These are phyloP conservation scores for Aspergillus hortae DNA, from an alignment of 2,329 filamentous ascomycete species.

Conservation along the genomic window DNA sequence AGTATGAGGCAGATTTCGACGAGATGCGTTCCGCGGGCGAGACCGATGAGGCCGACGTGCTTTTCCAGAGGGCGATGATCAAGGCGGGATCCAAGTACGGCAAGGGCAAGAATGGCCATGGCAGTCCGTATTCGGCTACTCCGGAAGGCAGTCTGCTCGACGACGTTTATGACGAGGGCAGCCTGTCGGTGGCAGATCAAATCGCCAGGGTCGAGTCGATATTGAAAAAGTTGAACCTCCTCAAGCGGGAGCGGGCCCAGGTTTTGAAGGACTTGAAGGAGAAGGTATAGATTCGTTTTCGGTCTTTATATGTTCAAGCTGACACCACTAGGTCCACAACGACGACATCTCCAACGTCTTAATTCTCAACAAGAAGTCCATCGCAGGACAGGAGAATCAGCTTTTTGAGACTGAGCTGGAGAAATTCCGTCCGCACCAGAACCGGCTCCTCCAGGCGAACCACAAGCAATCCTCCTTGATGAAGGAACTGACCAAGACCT, in stretches of 20 bases:
- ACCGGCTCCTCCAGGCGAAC: conserved; percentile 82
- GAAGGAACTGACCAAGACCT: conserved; percentile 87
- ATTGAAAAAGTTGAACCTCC: conserved; percentile 82
- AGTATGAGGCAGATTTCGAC: conserved; percentile 84
- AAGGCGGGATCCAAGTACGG: conserved; percentile 62
- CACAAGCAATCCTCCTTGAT: conserved; percentile 93
- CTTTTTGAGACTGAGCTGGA: conserved; percentile 96
- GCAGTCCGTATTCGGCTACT: conserved; percentile 55
- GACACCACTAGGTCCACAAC: conserved; percentile 67
- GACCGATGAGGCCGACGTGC: conserved; percentile 76
- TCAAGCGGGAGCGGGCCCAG: conserved; percentile 88
- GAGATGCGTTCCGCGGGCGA: conserved; percentile 91
- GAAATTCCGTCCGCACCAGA: conserved; percentile 93
- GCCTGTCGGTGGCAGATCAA: conserved; percentile 80
- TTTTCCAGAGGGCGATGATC: conserved; percentile 83
- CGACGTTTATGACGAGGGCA: conserved; percentile 80
- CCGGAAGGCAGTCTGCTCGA: conserved; percentile 80
- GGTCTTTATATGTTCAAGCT: background rate
- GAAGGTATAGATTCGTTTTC: conserved; percentile 60
- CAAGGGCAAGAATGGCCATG: conserved; percentile 60
- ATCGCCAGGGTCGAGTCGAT: conserved; percentile 85
- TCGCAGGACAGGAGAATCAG: conserved; percentile 85
- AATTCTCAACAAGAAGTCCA: conserved; percentile 96
- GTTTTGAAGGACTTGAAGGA: conserved; percentile 96
- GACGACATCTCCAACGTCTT: conserved; percentile 97